Base-by-base conservation (phyloP, 2,329 filamentous ascomycete species). In the Diaporthe sp. region DNA sequence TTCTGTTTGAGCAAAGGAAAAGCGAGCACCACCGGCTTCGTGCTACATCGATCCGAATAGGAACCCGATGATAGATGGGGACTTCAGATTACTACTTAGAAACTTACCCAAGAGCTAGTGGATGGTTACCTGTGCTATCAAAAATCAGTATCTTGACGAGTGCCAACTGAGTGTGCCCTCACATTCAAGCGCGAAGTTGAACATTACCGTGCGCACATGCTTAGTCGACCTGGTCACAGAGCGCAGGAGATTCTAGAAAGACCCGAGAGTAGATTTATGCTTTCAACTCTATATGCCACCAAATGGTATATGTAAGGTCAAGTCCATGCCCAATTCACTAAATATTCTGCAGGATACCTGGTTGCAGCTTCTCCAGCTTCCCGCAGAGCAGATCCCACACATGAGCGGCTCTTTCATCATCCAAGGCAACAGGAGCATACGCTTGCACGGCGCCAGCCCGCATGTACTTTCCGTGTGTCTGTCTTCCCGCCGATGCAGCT, bases 381-480 rank as follows among this genome's bases (percentile, higher is more conserved):
- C 25, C 15, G 10, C 60, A 47, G 15, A 63, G 60, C 20, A 68
- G 13, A 31, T 76, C 60, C 78, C 78, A 79, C 7, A 78, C 51
- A 28, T 78, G 42, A 4, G 42, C 42, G 1, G 71, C 42, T 44
- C 58, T 78, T 55, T 71, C 37, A 15, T 76, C 55, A 39, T 79
- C 74, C 57, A 39, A 37, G 2, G 72, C 78, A 55, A 76, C 72
- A 0, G 75, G 71, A 8, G 28, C 57, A 47, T 78, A 79, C 28
- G 53, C 31, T 60, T 76, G 73, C 47, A 79, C 77, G 13, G 57
- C 70, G 7, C 77, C 76, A 51, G 76, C 74, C 7, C 78, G 72
- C 72, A 79, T 12, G 61, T 79, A 79, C 9, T 75, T 58, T 8
- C 78, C 78, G 42, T 79, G 78, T 9, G 77, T 79, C 73, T 76